A percentile compares a stretch with the other conserved stretches of the same genome.
Evolutionary conservation across 192 early-diverging fungal species (phyloP).

Genomic region (Backusella circina): DNA sequence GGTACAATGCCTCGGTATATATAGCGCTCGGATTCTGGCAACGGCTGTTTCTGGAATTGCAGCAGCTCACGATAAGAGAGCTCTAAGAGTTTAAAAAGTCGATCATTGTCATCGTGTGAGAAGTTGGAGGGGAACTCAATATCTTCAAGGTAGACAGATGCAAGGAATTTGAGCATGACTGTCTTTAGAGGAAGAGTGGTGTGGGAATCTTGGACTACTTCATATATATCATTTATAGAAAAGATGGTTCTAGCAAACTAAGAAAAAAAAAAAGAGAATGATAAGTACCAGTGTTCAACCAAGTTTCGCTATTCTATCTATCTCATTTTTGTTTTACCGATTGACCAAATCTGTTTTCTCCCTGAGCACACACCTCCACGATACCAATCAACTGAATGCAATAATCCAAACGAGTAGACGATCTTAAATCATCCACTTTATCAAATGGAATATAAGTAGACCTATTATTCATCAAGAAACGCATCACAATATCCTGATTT

Average conservation of each 20-base stretch:
- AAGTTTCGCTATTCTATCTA: neutral
- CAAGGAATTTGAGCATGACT: slow-evolving; percentile 4
- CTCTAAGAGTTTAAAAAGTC: neutral
- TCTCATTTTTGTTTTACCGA: no score
- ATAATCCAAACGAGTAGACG: slow-evolving; percentile 7
- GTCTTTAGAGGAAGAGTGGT: slow-evolving; percentile 8
- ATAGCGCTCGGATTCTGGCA: neutral
- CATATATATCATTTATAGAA: slow-evolving; percentile 7
- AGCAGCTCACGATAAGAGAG: neutral
- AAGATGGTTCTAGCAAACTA: slow-evolving; percentile 26
- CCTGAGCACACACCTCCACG: slow-evolving; percentile 17
- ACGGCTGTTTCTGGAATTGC: neutral
- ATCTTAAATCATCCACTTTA: slow-evolving; percentile 3
- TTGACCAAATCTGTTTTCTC: slow-evolving; percentile 24
- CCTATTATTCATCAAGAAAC: slow-evolving; percentile 17
- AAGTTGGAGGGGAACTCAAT: slow-evolving; percentile 9
- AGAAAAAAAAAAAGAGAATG: neutral
- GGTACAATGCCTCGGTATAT: slow-evolving; percentile 12
- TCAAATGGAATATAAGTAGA: slow-evolving; percentile 16
- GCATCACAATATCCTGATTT: slow-evolving; percentile 19
- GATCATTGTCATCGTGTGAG: neutral
- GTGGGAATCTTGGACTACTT: neutral
- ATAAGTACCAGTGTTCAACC: no score
- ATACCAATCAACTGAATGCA: slow-evolving; percentile 18
- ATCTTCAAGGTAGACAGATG: slow-evolving; percentile 20